Conservation (phyloP, 768 basidiomycete species). For the Sporobolomyces phaffii region DNA sequence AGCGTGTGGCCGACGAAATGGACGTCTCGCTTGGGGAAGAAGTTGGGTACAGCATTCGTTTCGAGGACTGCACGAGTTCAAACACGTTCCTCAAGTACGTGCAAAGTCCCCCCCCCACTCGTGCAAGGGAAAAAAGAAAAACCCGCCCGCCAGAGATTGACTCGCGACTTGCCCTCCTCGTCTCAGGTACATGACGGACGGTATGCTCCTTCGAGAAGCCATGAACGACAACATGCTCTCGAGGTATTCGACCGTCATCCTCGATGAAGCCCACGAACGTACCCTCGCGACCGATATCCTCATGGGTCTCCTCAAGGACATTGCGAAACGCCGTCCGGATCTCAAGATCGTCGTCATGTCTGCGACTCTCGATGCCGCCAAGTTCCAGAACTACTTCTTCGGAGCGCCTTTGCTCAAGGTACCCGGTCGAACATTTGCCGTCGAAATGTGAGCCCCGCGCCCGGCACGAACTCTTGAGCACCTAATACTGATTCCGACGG, state of each 20-base stretch:
- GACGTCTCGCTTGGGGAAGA: conserved; percentile 90
- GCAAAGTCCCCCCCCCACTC: no score
- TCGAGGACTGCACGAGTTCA: conserved; percentile 90
- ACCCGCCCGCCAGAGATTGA: no score
- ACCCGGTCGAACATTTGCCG: conserved; percentile 87
- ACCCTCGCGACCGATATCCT: conserved; percentile 96
- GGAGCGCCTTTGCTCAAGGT: conserved; percentile 49
- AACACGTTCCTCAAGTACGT: conserved; percentile 77
- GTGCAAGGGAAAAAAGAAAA: no score
- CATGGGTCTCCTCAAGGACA: conserved; percentile 85
- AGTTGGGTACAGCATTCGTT: conserved; percentile 96
- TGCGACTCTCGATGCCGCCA: conserved; percentile 90
- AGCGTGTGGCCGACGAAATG: conserved; percentile 98
- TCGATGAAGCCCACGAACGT: conserved; percentile 98
- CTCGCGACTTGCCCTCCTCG: no score
- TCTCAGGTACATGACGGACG: conserved; percentile 85
- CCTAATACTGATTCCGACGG: no score
- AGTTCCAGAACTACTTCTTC: conserved; percentile 91
- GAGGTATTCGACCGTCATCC: conserved; percentile 93
- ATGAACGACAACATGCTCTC: conserved; percentile 89
- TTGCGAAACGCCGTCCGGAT: conserved; percentile 73
- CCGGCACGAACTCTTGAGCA: no score
- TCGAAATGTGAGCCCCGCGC: conserved; percentile 63
- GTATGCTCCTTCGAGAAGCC: conserved; percentile 68
- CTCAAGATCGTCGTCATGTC: conserved; percentile 98